Conservation (phyloP, 805 yeast species). For the Yarrowia hollandica region DNA sequence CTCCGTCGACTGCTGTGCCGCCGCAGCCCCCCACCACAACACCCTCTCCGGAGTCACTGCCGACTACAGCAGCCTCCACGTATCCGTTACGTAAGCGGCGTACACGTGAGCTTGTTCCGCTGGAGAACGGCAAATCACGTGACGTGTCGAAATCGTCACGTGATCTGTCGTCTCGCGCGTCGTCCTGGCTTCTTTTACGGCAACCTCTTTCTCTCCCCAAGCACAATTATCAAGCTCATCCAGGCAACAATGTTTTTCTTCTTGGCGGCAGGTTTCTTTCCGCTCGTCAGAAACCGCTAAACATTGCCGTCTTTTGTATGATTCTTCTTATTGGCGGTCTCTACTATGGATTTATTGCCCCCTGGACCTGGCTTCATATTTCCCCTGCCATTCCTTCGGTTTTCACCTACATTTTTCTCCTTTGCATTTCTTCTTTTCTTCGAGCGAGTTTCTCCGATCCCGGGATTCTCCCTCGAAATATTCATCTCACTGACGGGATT, state of each 20-base stretch:
- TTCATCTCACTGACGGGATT: constrained; percentile 53
- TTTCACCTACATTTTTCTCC: constrained; percentile 59
- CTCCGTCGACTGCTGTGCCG: neutral
- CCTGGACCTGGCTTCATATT: constrained; percentile 58
- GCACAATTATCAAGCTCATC: constrained; percentile 9
- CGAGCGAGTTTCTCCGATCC: constrained; percentile 65
- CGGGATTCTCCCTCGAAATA: constrained; percentile 64
- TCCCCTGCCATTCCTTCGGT: constrained; percentile 58
- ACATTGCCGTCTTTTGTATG: constrained; percentile 42
- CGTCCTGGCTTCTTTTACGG: neutral
- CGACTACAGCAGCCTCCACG: neutral
- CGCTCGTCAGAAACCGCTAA: constrained; percentile 45
- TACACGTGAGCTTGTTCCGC: too few relatives aligned
- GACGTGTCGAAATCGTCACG: neutral
- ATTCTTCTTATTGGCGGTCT: constrained; percentile 52
- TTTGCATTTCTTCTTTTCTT: constrained; percentile 51
- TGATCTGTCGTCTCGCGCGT: neutral
- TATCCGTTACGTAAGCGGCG: neutral
- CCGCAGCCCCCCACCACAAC: too few relatives aligned
- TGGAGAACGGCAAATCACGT: too few relatives aligned
- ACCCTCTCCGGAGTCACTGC: neutral
- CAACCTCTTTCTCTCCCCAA: neutral
- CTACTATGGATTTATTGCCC: constrained; percentile 51
- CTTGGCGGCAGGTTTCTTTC: constrained; percentile 66
- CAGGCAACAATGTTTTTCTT: constrained; percentile 45